Percentiles rank a stretch among this genome's conserved stretches.
Conservation (phyloP, 225 moss, liverwort and hornwort species). For the Neckera pumila region DNA sequence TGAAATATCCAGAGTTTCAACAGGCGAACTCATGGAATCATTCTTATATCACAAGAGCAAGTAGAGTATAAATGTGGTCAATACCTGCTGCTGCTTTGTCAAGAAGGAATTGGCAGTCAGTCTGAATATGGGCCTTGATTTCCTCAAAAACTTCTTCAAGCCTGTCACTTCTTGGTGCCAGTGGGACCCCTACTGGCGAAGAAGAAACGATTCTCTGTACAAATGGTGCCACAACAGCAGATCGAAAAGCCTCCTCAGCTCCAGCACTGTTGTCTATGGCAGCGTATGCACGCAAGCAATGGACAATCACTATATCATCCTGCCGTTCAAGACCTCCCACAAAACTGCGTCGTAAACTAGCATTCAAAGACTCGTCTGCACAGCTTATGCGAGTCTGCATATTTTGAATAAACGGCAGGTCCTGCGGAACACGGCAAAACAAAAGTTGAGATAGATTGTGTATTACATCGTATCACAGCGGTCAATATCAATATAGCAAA, state of each 20-base stretch:
- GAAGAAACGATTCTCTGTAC: constrained; percentile 54
- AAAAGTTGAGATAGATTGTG: neutral
- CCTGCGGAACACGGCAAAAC: constrained; percentile 21
- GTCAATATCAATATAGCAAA: neutral
- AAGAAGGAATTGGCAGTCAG: constrained; percentile 73
- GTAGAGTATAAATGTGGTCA: neutral
- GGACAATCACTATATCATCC: constrained; percentile 68
- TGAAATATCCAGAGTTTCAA: neutral
- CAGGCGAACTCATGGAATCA: neutral
- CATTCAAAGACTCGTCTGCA: constrained; percentile 59
- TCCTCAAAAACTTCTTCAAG: constrained; percentile 54
- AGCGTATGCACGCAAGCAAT: constrained; percentile 85
- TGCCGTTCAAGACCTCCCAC: constrained; percentile 73
- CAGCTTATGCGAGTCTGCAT: constrained; percentile 68
- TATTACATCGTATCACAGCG: neutral
- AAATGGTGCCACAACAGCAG: constrained; percentile 73
- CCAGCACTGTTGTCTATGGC: constrained; percentile 79
- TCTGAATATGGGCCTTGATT: constrained; percentile 46
- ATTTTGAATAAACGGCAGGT: constrained; percentile 76
- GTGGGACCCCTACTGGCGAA: constrained; percentile 22
- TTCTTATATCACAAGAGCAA: neutral
- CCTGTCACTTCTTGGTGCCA: constrained; percentile 46
- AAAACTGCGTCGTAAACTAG: constrained; percentile 69
- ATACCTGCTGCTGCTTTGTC: constrained; percentile 66
- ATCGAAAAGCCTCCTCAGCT: constrained; percentile 76